Base-by-base conservation (phyloP, 345 rosid species). In the Eucalyptus erythrocorys region DNA sequence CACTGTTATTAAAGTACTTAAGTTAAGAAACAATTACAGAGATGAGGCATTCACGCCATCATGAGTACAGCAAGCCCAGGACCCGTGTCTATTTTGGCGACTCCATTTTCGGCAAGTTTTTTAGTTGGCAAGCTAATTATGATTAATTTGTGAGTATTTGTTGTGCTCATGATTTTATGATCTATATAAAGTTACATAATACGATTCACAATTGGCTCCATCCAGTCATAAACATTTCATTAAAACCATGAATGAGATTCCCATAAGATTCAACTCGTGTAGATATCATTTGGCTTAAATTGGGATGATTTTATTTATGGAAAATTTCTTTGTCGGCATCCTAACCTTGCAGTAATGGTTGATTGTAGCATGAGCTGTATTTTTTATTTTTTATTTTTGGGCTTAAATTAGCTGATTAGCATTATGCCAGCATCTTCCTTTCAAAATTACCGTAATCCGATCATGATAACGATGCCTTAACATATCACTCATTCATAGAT, bases 1-100 rank as follows among this genome's bases (percentile, higher is more conserved):
- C 71, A 8, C 76, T 0, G 40, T 0, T 66, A 66, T 0, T 57
- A 11, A 0, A 30, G 21, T 66, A 32, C 42, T 15, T 66, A n/a
- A 8, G 61, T 27, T 2, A 10, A n/a, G 37, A 64, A n/a, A 21
- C 37, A 34, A 64, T 64, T 26, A 59, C 68, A 59, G 53, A 59
- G 15, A 59, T 26, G 64, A 57, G 64, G 64, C 64, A 61, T 30
- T 61, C 68, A 30, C 7, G 68, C 34, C 24, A 2, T 10, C 30
- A 26, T 2, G 64, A 57, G 32, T 50, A 17, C 8, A 26, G 32
- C 14, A 59, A 10, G 16, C 66, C 14, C 32, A 5, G 15, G 66
- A 59, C 32, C 13, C 13, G 15, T 12, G 32, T 0, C 66, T 27
- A 59, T 27, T 4, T 24, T 57, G 30, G n/a, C 13, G 10, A 57